These are phyloP conservation scores for Aschersonia sp. DNA, from an alignment of 2,329 filamentous ascomycete species.

Conservation along the genomic window DNA sequence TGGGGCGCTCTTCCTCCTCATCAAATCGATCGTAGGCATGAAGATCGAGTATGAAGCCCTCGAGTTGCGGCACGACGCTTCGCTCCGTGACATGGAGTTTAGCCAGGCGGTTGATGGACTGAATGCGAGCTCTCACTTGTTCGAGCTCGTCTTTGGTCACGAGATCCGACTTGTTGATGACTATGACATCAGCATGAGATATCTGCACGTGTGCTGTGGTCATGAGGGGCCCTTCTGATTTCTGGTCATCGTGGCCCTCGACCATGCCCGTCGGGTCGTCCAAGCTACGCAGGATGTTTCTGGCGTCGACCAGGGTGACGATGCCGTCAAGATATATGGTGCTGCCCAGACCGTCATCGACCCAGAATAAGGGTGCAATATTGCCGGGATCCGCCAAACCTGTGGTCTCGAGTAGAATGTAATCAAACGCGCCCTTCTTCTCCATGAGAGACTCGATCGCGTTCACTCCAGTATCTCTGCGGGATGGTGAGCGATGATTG, in stretches of 20 bases:
- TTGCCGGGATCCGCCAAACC: constrained; percentile 92
- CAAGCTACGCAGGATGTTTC: constrained; percentile 72
- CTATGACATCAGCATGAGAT: constrained; percentile 86
- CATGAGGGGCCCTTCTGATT: constrained; percentile 51
- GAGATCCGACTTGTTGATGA: constrained; percentile 88
- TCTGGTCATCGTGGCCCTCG: constrained; percentile 33
- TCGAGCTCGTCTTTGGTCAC: constrained; percentile 57
- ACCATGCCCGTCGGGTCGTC: constrained; percentile 51
- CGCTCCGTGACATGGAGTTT: constrained; percentile 71
- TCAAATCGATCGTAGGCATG: constrained; percentile 83
- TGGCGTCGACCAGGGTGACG: constrained; percentile 88
- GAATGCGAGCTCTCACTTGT: constrained; percentile 55
- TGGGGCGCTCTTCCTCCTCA: constrained; percentile 53
- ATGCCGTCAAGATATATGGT: constrained; percentile 96
- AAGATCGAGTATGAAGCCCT: constrained; percentile 76
- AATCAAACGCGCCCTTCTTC: constrained; percentile 86
- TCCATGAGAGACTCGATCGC: constrained; percentile 95
- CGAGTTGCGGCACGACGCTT: constrained; percentile 66
- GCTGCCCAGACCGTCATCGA: constrained; percentile 88
- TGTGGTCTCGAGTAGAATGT: constrained; percentile 93
- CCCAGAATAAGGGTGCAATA: constrained; percentile 91
- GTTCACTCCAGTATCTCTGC: constrained; percentile 76
- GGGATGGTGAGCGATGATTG: background rate
- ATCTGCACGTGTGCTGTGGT: constrained; percentile 95
- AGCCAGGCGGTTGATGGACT: constrained; percentile 80